phyloP scores from a whole-genome alignment of 1,284 basidiomycete species.

The Trichosporon sp. region DNA sequence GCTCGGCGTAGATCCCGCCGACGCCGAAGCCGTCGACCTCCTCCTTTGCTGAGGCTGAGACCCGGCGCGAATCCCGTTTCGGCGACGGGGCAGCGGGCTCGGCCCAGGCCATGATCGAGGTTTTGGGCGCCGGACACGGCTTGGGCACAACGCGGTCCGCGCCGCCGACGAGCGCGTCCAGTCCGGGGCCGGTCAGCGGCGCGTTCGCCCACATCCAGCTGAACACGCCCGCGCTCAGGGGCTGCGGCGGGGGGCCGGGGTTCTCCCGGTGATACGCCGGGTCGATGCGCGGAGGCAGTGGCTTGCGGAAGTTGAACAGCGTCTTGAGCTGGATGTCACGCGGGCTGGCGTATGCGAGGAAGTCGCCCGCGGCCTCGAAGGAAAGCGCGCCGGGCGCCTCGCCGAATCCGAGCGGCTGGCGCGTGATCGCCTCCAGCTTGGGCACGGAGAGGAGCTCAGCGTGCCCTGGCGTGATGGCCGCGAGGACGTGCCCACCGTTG shows the following conservation, averaged over 20 bases:
- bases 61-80: neutral
- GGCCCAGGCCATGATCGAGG: neutral
- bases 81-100: neutral
- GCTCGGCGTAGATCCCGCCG: neutral
- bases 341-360: conserved; percentile 44
- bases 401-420: conserved; percentile 41
- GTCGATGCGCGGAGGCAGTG: conserved; percentile 44
- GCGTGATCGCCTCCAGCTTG: conserved; percentile 47
- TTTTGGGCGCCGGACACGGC: neutral
- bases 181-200: conserved; percentile 43
- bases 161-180: conserved; percentile 33
- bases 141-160: neutral
- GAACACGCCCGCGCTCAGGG: conserved; percentile 32
- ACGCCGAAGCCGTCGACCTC: neutral
- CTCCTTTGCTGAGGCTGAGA: neutral
- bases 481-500: conserved; percentile 59
- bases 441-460: conserved; percentile 67
- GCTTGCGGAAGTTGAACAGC: conserved; percentile 50
- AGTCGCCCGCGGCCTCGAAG: conserved; percentile 50
- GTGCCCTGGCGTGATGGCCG: conserved; percentile 60
- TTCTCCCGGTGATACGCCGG: conserved; percentile 35
- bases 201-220: conserved; percentile 50
- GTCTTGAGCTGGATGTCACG: conserved; percentile 48
- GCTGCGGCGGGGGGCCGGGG: conserved; percentile 41
- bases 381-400: conserved; percentile 37